Evolutionary conservation across 371 early-diverging fungal genomes (phyloP).

Genomic region (Synchytrium microbalum): DNA sequence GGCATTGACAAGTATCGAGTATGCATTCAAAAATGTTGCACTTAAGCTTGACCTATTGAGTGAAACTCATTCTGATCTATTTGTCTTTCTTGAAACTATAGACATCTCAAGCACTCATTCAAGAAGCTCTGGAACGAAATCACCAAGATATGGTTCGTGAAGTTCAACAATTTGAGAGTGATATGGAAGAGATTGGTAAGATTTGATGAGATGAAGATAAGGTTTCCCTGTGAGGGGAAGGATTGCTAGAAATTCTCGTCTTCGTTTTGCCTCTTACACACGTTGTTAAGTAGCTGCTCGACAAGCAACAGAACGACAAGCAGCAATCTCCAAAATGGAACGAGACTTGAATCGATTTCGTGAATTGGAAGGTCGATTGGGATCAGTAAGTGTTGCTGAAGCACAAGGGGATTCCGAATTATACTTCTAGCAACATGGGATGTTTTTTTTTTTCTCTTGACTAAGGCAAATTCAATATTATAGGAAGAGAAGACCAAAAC

Average conservation of each 20-base stretch:
- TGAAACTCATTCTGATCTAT: too few relatives aligned
- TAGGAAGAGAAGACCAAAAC: background rate
- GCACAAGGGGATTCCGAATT: background rate
- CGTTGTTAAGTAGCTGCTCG: background rate
- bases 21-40: background rate
- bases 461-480: too few relatives aligned
- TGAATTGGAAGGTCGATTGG: background rate
- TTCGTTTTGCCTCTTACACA: too few relatives aligned
- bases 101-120: background rate
- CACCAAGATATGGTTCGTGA: background rate
- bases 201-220: too few relatives aligned
- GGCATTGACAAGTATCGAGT: background rate
- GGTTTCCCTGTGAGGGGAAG: too few relatives aligned
- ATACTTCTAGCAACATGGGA: background rate
- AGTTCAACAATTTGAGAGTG: background rate
- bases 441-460: background rate
- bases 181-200: background rate
- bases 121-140: background rate
- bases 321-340: background rate
- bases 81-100: too few relatives aligned
- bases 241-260: too few relatives aligned
- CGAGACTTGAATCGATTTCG: background rate
- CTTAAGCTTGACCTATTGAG: background rate
- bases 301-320: background rate
- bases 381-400: background rate